Conservation (phyloP, 75 land plant genomes). For the Pinus albicaulis region DNA sequence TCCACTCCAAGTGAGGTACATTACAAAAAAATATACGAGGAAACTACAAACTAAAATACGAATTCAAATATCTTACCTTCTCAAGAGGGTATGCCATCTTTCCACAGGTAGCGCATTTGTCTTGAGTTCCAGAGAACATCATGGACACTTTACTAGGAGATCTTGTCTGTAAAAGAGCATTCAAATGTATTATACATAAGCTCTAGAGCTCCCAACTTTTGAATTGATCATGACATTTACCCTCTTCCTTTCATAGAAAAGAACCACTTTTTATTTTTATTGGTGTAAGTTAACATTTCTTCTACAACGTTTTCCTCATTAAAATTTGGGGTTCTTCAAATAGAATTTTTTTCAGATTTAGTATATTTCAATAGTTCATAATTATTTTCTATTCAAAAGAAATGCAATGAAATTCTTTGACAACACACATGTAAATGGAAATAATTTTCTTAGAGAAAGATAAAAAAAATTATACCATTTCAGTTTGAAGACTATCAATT, state of each 20-base stretch:
- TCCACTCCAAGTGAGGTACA: background rate
- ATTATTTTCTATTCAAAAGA: background rate
- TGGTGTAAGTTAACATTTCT: no score
- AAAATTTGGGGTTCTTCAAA: no score
- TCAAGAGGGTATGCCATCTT: constrained; percentile 94
- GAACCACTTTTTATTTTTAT: no score
- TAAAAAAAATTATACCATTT: background rate
- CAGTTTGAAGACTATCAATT: background rate
- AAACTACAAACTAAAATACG: background rate
- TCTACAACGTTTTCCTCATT: no score
- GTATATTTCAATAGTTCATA: background rate
- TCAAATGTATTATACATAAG: background rate
- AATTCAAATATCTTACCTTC: constrained; percentile 40
- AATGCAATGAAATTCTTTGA: background rate
- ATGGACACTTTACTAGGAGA: constrained; percentile 73
- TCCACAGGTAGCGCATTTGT: constrained; percentile 85
- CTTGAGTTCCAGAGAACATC: constrained; percentile 95
- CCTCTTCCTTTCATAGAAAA: background rate
- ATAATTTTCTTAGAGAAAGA: background rate
- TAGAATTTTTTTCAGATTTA: no score
- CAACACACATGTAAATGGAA: background rate
- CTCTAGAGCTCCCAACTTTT: background rate
- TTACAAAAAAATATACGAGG: background rate
- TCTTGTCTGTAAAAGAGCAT: constrained; percentile 39
- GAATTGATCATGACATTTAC: background rate